Conservation (phyloP, 371 early-diverging fungal genomes). For the Syncephalis plumigaleata region DNA sequence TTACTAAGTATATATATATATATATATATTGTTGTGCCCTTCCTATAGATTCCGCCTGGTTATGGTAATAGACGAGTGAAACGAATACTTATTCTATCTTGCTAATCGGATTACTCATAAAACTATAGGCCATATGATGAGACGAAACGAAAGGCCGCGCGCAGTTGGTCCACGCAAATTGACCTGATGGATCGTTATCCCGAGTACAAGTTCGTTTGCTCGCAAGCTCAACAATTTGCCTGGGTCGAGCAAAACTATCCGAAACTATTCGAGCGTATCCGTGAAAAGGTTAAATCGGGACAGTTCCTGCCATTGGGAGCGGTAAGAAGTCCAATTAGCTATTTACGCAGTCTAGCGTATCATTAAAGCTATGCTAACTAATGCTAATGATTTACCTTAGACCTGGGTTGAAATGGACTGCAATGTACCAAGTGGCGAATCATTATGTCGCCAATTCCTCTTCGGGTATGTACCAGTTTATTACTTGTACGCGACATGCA, state of each 20-base stretch:
- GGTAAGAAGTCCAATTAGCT: conserved; percentile 16
- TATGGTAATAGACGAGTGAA: conserved; percentile 11
- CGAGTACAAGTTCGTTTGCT: conserved; percentile 75
- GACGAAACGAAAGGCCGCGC: conserved; percentile 86
- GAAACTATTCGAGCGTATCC: conserved; percentile 53
- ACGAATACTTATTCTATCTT: background rate
- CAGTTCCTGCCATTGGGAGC: conserved; percentile 89
- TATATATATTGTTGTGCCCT: too few relatives aligned
- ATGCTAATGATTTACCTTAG: conserved; percentile 3
- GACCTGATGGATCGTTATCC: conserved; percentile 72
- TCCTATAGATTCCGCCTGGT: conserved; percentile 21
- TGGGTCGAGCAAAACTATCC: conserved; percentile 82
- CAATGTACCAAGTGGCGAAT: conserved; percentile 91
- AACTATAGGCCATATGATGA: conserved; percentile 85
- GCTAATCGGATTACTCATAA: background rate
- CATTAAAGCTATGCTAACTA: conserved; percentile 1
- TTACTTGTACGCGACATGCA: background rate
- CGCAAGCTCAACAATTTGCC: conserved; percentile 91
- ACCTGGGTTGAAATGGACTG: conserved; percentile 98
- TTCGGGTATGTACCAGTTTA: conserved; percentile 31
- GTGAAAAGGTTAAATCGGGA: conserved; percentile 42
- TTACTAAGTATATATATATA: too few relatives aligned
- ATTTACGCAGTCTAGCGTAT: background rate
- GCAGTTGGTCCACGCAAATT: conserved; percentile 84
- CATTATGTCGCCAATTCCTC: conserved; percentile 83